phyloP scores from a whole-genome alignment of 2,329 filamentous ascomycete species.

The Teratosphaeria pseudoeucalypti region DNA sequence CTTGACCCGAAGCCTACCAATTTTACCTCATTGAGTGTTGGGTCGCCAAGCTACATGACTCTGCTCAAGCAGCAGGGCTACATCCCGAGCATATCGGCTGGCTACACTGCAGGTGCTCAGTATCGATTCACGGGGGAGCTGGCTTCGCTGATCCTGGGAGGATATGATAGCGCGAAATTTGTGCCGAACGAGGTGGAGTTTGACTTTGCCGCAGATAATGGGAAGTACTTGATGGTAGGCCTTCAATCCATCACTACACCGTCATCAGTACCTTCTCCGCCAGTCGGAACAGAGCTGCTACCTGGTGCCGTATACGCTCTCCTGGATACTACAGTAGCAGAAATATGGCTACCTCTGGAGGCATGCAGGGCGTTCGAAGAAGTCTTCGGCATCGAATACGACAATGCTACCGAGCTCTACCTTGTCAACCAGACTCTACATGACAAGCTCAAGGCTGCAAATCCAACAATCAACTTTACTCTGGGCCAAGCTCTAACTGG shows the following conservation, averaged over 20 bases:
- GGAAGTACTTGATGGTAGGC: conserved; percentile 51
- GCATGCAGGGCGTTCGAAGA: conserved; percentile 56
- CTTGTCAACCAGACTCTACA: conserved; percentile 49
- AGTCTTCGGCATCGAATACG: conserved; percentile 55
- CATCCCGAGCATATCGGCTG: conserved; percentile 64
- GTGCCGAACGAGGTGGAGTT: conserved; percentile 52
- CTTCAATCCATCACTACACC: conserved; percentile 32
- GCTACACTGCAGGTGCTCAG: conserved; percentile 64
- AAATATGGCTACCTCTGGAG: conserved; percentile 38
- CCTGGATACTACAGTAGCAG: conserved; percentile 40
- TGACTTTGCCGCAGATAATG: conserved; percentile 43
- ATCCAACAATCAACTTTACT: conserved; percentile 35
- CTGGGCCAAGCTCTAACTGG: conserved; percentile 28
- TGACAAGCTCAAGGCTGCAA: conserved; percentile 36
- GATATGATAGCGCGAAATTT: conserved; percentile 56
- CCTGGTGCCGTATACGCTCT: conserved; percentile 32
- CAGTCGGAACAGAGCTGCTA: conserved; percentile 28
- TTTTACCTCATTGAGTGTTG: conserved; percentile 42
- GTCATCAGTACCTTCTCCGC: conserved; percentile 17
- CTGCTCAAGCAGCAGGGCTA: conserved; percentile 45
- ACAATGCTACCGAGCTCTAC: conserved; percentile 54
- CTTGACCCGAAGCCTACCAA: conserved; percentile 41
- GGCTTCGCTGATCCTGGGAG: conserved; percentile 53
- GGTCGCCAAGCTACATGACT: conserved; percentile 43
- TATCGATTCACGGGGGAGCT: conserved; percentile 42